Base-by-base conservation (phyloP, 2,329 filamentous ascomycete genomes). In the Calonectria montana region DNA sequence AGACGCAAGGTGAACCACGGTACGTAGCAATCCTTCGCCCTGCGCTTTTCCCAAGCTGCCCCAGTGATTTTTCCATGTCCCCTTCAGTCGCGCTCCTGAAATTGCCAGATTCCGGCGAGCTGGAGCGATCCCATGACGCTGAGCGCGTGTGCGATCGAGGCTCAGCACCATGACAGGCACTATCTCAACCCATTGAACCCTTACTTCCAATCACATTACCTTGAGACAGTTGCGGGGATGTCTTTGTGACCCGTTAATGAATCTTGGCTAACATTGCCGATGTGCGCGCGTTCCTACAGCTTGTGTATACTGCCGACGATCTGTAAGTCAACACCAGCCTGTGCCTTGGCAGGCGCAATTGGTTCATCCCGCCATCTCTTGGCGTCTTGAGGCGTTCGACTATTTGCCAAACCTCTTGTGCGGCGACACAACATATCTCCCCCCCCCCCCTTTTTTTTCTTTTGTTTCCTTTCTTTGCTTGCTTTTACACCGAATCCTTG, bases 1-100 rank as follows among this genome's bases (percentile, higher is more conserved):
- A 90, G 94, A 86, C 93, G 94, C 87, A 96, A 96, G 87, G 94
- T 96, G 78, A 96, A 95, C 87, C 94, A 96, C 86, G 94, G 94
- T 96, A 91, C 86, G 92, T 84, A 59, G 21, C 35, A 70, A 29
- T 77, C 29, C 69, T 62, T 59, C 29, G 50, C n/a, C 31, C 53
- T 16, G 31, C 53, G 21, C 53, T 59, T 39, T 39, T 35, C 53
- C 15, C 31, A 35, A 37, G 15, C 23, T 59, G 21, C 53, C 31
- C 53, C 53, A 39, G 53, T 39, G 53, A 59, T 39, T 13, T 25
- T 13, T 39, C 13, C 13, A 31, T 27, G 48, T 23, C 37, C 48
- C 50, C 21, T 43, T 43, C 35, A 18, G 39, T 65, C 35, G 65
- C 64, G 59, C 69, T 57, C 65, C 73, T 39, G 45, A 29, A 39